A percentile compares a stretch with the other conserved stretches of the same genome.
phyloP scores from a whole-genome alignment of 2,329 filamentous ascomycete genomes.

The Monosporascus sp. region DNA sequence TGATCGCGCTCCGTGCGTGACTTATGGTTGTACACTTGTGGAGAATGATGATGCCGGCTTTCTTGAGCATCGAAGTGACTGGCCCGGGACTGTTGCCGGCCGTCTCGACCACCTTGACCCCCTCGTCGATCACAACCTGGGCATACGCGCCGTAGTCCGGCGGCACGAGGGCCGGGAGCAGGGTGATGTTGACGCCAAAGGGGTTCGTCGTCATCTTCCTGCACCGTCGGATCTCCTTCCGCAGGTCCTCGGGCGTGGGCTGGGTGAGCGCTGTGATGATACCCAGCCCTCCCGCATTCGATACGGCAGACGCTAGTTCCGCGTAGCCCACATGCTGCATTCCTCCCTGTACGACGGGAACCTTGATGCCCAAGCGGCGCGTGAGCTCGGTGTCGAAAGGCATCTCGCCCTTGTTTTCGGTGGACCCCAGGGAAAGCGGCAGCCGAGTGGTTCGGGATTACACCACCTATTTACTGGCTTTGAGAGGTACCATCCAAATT shows the following conservation, averaged over 20 bases:
- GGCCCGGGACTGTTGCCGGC: slow-evolving; percentile 85
- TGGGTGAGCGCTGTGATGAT: slow-evolving; percentile 87
- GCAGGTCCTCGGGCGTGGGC: slow-evolving; percentile 84
- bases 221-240: slow-evolving; percentile 87
- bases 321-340: slow-evolving; percentile 86
- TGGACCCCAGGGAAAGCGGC: no score
- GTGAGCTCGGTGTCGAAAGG: slow-evolving; percentile 55
- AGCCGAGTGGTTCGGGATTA: no score
- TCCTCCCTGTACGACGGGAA: slow-evolving; percentile 78
- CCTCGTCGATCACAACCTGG: slow-evolving; percentile 88
- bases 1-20: slow-evolving; percentile 85
- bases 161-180: slow-evolving; percentile 82
- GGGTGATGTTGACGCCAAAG: slow-evolving; percentile 92
- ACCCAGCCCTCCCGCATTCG: slow-evolving; percentile 76
- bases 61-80: slow-evolving; percentile 84
- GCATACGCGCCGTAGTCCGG: slow-evolving; percentile 92
- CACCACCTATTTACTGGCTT: no score
- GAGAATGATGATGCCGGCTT: slow-evolving; percentile 69
- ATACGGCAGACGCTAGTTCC: slow-evolving; percentile 70
- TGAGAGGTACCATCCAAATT: no score
- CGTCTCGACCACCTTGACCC: slow-evolving; percentile 85
- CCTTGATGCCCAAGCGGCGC: slow-evolving; percentile 50
- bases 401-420: slow-evolving; percentile 33
- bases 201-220: slow-evolving; percentile 71
- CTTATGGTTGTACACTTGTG: slow-evolving; percentile 98